Evolutionary conservation across 2,329 filamentous ascomycete species (phyloP).

Genomic region (Xylariomycetidae sp.): DNA sequence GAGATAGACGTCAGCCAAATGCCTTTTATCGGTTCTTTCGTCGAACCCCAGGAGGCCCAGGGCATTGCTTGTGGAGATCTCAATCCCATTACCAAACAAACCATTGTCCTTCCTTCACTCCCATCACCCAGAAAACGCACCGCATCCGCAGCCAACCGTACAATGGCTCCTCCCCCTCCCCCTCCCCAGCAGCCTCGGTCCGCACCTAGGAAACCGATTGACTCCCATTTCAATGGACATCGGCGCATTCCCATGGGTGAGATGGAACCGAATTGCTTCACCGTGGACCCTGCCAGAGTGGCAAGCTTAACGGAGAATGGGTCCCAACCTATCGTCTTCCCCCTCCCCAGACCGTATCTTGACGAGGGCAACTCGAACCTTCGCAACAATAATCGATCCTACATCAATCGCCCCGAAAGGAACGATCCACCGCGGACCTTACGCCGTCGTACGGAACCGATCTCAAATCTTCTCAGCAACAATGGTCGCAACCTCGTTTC

Average conservation of each 20-base stretch:
- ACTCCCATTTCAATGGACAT: slow-evolving; percentile 47
- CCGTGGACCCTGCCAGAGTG: slow-evolving; percentile 44
- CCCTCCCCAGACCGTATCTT: slow-evolving; percentile 54
- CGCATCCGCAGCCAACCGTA: slow-evolving; percentile 20
- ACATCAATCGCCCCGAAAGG: slow-evolving; percentile 21
- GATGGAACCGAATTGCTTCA: slow-evolving; percentile 59
- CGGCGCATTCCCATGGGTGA: slow-evolving; percentile 54
- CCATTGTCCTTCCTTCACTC: slow-evolving; percentile 39
- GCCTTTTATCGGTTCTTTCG: slow-evolving; percentile 73
- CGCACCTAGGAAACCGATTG: slow-evolving; percentile 44
- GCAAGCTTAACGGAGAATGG: slow-evolving; percentile 46
- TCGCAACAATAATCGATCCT: slow-evolving; percentile 21
- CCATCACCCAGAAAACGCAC: slow-evolving; percentile 37
- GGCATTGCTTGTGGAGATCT: slow-evolving; percentile 77
- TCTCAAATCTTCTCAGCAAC: slow-evolving; percentile 37
- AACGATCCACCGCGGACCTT: slow-evolving; percentile 36
- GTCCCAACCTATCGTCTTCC: slow-evolving; percentile 51
- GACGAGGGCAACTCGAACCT: slow-evolving; percentile 26
- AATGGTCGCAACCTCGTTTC: slow-evolving; percentile 20
- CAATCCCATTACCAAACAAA: slow-evolving; percentile 82
- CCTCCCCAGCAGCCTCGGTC: slow-evolving; percentile 16
- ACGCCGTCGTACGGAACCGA: slow-evolving; percentile 49
- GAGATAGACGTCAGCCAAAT: slow-evolving; percentile 64
- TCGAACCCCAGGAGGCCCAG: slow-evolving; percentile 64
- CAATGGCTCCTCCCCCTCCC: slow-evolving; percentile 11